phyloP scores from a whole-genome alignment of 768 basidiomycete genomes.

The Phanerodontia chrysosporium region DNA sequence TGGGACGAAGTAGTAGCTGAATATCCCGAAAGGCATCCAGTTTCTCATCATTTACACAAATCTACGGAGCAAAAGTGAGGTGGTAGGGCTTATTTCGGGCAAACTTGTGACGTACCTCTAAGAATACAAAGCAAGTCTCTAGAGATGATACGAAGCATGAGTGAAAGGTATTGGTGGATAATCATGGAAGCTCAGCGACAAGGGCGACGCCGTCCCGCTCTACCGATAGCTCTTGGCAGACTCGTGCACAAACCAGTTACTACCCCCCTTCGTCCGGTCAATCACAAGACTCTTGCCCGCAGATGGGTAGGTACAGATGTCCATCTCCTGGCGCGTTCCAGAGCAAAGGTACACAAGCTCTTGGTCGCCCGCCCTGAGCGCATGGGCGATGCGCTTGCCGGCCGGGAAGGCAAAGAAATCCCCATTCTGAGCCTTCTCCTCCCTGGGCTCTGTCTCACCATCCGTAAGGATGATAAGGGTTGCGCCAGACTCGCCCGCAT shows the following conservation, averaged over 20 bases:
- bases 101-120: too few relatives aligned
- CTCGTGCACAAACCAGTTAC: background rate
- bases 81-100: too few relatives aligned
- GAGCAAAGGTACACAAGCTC: slow-evolving; percentile 23
- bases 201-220: background rate
- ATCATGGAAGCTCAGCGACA: too few relatives aligned
- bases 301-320: slow-evolving; percentile 20
- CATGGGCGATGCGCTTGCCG: slow-evolving; percentile 14
- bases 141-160: too few relatives aligned
- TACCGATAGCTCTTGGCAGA: background rate
- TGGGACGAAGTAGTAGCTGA: too few relatives aligned
- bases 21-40: too few relatives aligned
- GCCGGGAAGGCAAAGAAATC: slow-evolving; percentile 25
- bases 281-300: slow-evolving; percentile 12
- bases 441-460: slow-evolving; percentile 7
- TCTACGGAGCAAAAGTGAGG: too few relatives aligned
- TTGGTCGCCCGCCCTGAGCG: slow-evolving; percentile 14
- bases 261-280: slow-evolving; percentile 7
- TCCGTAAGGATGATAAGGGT: slow-evolving; percentile 5
- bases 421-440: slow-evolving; percentile 16
- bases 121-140: too few relatives aligned
- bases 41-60: too few relatives aligned
- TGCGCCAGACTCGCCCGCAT: slow-evolving; percentile 14
- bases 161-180: too few relatives aligned
- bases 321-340: slow-evolving; percentile 19